Evolutionary conservation across 345 rosid genomes (phyloP).

Genomic region (Eucalyptus cloeziana): DNA sequence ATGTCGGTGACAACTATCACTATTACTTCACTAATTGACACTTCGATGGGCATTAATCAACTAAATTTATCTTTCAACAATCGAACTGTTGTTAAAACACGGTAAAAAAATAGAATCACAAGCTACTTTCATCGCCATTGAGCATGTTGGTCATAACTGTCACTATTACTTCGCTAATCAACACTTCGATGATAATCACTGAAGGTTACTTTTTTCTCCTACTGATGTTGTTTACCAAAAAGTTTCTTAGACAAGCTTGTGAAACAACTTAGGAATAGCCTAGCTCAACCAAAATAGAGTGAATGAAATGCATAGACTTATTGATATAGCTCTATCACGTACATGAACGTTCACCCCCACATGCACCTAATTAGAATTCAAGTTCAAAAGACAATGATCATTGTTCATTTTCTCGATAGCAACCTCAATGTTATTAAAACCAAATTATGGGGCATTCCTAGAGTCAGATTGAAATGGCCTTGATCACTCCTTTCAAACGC

Average conservation of each 20-base stretch:
- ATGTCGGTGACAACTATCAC: too few relatives aligned
- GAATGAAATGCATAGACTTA: background rate
- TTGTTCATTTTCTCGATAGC: background rate
- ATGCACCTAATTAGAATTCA: background rate
- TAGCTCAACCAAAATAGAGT: background rate
- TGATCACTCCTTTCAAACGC: background rate
- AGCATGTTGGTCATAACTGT: background rate
- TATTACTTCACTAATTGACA: too few relatives aligned
- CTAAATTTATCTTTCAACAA: background rate
- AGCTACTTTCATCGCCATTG: background rate
- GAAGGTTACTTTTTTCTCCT: background rate
- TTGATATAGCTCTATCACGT: background rate
- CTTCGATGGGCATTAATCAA: background rate
- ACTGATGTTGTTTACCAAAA: background rate
- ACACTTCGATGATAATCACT: background rate
- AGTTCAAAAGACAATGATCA: background rate
- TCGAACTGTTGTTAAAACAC: background rate
- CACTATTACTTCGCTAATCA: background rate
- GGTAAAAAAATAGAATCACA: background rate
- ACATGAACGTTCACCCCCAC: background rate
- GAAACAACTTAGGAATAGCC: background rate
- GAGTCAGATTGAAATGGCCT: background rate
- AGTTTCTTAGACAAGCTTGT: background rate
- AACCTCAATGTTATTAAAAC: background rate
- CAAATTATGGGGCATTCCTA: background rate